Evolutionary conservation across 305 asterid genomes (phyloP), one percentile per base, ranked within the genome.

Genomic region (Fraxinus velutina): DNA sequence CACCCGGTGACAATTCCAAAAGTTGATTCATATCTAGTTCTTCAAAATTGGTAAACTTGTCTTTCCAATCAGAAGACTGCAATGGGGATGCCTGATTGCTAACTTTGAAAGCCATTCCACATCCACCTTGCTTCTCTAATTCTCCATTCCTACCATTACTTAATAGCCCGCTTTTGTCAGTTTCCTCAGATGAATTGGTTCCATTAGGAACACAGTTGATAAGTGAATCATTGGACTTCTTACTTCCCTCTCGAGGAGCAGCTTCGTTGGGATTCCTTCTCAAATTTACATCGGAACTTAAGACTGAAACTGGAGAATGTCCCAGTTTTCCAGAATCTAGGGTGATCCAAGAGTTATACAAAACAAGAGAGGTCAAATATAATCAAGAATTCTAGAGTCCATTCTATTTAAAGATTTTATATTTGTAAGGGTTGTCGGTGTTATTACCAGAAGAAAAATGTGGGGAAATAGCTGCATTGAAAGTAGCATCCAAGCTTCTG

Each of bases 401-500:
- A 13, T 13, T 70, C 2, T 21, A 1, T 12, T 1, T 1, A 27
- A 66, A 13, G 7, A 27, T 27, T 66, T 2, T 68, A 68, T 68
- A 15, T 4, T 71, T 30, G 10, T 32, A 32, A 32, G 44, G 24
- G 24, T 15, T 71, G 24, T 71, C 5, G 1, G 75, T 5, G 33
- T 32, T 34, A 68, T 80, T 85, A 93, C 97, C 94, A 29, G 91
- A 75, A 79, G 92, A 85, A 30, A 87, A 76, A 79, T 89, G 80
- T 0, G 90, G 94, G 84, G 86, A 74, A 71, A 89, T 30, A n/a
- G 87, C 85, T 34, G 92, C 87, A 75, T 73, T 86, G 76, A 91
- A 88, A 37, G 93, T 91, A 80, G 93, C 87, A 76, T 90, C 88
- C 91, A 96, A 77, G 79, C 88, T 89, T 81, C 84, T 86, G 83